A percentile compares a stretch with the other conserved stretches of the same genome.
phyloP scores from a whole-genome alignment of 306 rosid species.

The Prunus mira region DNA sequence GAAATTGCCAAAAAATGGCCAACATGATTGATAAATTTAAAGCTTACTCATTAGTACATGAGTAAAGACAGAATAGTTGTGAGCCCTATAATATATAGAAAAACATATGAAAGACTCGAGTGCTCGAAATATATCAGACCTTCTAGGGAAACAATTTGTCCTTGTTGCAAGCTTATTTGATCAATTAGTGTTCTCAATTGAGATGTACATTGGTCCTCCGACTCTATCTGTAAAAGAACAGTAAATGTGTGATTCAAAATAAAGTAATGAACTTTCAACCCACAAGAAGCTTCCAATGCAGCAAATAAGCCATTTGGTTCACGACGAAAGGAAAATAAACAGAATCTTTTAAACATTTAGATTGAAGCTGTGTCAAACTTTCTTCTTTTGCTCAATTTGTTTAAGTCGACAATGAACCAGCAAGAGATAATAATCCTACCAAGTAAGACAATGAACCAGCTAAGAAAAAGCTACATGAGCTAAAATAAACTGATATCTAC shows the following conservation, averaged over 20 bases:
- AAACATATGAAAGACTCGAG: neutral
- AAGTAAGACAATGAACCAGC: neutral
- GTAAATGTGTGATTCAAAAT: neutral
- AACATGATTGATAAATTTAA: neutral
- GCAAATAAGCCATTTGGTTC: neutral
- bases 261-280: neutral
- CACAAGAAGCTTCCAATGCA: neutral
- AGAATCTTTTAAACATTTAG: neutral
- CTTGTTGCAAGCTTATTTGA: constrained; percentile 88
- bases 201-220: constrained; percentile 75
- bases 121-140: constrained; percentile 38
- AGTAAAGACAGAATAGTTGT: neutral
- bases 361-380: neutral
- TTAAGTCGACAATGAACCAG: neutral
- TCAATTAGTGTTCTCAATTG: constrained; percentile 72
- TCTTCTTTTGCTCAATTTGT: neutral
- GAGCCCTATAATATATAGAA: neutral
- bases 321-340: neutral
- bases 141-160: constrained; percentile 63
- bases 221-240: constrained; percentile 58
- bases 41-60: neutral
- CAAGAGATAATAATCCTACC: neutral
- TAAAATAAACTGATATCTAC: neutral
- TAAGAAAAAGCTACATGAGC: neutral
- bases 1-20: neutral